Conservation (phyloP, 495 filamentous ascomycete species). For the Penicillium crystallinum region DNA sequence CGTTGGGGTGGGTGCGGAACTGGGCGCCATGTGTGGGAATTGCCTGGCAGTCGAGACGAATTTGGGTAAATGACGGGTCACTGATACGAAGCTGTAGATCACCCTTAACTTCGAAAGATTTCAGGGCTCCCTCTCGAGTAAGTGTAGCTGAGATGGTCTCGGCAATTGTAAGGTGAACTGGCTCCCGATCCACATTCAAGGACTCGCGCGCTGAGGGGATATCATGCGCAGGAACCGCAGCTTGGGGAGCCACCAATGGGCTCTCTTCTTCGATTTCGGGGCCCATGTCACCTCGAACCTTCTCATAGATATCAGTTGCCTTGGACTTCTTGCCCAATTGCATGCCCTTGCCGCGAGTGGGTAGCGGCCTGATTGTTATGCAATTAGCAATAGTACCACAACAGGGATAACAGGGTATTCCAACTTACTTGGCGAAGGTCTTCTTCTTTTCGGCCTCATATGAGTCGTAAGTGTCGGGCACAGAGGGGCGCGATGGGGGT, state of each 20-base stretch:
- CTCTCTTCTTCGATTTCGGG: slow-evolving; percentile 70
- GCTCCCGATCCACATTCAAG: slow-evolving; percentile 65
- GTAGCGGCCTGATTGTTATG: slow-evolving; percentile 46
- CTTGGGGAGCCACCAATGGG: slow-evolving; percentile 66
- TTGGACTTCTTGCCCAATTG: slow-evolving; percentile 97
- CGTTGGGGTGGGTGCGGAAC: slow-evolving; percentile 91
- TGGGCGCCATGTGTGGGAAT: slow-evolving; percentile 73
- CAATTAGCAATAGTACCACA: slow-evolving; percentile 2
- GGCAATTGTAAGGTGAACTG: slow-evolving; percentile 78
- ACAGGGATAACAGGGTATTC: not conserved
- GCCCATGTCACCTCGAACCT: slow-evolving; percentile 83
- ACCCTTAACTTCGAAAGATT: slow-evolving; percentile 80
- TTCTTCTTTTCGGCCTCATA: slow-evolving; percentile 98
- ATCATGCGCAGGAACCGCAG: slow-evolving; percentile 49
- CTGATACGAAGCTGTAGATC: slow-evolving; percentile 85
- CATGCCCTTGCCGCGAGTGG: slow-evolving; percentile 92
- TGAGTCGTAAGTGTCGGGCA: slow-evolving; percentile 78
- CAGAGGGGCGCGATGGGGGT: slow-evolving; percentile 64
- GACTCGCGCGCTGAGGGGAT: slow-evolving; percentile 56
- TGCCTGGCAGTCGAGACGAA: slow-evolving; percentile 74
- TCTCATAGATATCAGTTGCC: slow-evolving; percentile 92
- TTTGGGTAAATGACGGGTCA: slow-evolving; percentile 78
- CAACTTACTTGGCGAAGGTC: slow-evolving; percentile 61
- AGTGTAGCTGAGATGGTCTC: slow-evolving; percentile 85
- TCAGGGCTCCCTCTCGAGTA: slow-evolving; percentile 77